Base-by-base conservation (phyloP, 768 basidiomycete genomes). In the Asterophora lycoperdoides region DNA sequence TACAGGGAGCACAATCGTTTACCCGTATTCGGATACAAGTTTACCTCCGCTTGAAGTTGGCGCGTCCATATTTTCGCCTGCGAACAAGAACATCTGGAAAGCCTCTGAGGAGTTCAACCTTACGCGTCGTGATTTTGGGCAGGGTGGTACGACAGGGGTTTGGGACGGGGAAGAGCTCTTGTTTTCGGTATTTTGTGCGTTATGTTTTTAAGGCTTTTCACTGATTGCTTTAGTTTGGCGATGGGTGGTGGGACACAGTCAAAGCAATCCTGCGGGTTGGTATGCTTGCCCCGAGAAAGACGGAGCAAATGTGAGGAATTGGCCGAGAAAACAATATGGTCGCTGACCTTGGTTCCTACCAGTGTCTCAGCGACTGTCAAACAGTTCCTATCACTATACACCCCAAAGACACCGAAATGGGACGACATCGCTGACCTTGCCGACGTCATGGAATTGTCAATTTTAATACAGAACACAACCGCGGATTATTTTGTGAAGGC, bases 161-260 rank as follows among this genome's bases (percentile, higher is more conserved):
- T 94, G 90, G 91, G 89, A 97, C 59, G 95, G 95, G 1, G 68
- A 79, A 55, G 60, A 80, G 29, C 78, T 94, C 46, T 60, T 89
- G 19, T 62, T 89, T 46, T 73, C 77, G 18, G 89, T 91, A 56
- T 51, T 78, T 34, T 15, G 35, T 38, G 17, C 33, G 13, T 20
- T 20, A 33, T 19, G 9, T 36, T 29, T 46, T 28, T 42, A n/a
- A 35, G 41, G 46, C n/a, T 20, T 8, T 28, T 17, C 19, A 34
- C 10, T 8, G 8, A 18, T 23, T 36, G 19, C 37, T n/a, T 34
- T 44, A 78, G 78, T 69, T 74, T 54, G 67, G 73, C 45, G 72
- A 74, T 40, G 62, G 75, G 39, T 91, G 84, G 84, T 86, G 82
- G 83, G 82, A 85, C 56, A 83, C 79, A 1, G 61, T 85, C 30